These are phyloP conservation scores for Cadophora luteo-olivacea DNA, from an alignment of 2,329 filamentous ascomycete genomes.

Conservation along the genomic window DNA sequence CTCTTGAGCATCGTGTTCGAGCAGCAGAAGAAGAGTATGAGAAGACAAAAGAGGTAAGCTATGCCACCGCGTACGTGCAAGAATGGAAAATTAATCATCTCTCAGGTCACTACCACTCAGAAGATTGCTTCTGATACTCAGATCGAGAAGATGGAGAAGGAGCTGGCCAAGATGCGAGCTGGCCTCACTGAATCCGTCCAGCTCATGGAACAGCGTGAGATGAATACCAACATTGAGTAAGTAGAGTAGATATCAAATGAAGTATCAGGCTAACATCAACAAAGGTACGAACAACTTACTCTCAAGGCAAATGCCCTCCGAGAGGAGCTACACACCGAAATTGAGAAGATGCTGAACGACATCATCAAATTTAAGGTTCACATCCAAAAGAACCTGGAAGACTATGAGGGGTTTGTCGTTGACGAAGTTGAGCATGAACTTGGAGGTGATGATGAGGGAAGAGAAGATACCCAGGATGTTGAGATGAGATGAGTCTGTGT, in stretches of 20 bases:
- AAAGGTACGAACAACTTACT: slow-evolving; percentile 89
- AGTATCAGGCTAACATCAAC: slow-evolving; percentile 30
- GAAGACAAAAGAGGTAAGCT: slow-evolving; percentile 78
- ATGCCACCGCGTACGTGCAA: background rate
- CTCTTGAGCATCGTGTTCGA: slow-evolving; percentile 84
- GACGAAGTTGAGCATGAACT: slow-evolving; percentile 91
- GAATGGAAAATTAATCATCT: slow-evolving; percentile 25
- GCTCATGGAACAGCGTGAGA: slow-evolving; percentile 91
- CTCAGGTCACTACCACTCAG: slow-evolving; percentile 73
- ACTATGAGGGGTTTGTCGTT: slow-evolving; percentile 92
- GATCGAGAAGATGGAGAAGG: slow-evolving; percentile 99
- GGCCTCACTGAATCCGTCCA: slow-evolving; percentile 86
- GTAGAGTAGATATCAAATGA: slow-evolving; percentile 40
- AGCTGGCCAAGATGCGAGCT: slow-evolving; percentile 90
- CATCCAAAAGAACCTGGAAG: slow-evolving; percentile 88
- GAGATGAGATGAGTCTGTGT: slow-evolving; percentile 46
- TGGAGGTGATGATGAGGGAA: slow-evolving; percentile 62
- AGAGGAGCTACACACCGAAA: slow-evolving; percentile 97
- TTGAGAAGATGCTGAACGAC: slow-evolving; percentile 95
- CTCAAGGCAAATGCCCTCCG: slow-evolving; percentile 81
- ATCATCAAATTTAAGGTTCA: slow-evolving; percentile 99
- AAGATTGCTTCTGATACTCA: slow-evolving; percentile 90
- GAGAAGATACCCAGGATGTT: slow-evolving; percentile 59
- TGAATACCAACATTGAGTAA: slow-evolving; percentile 95
- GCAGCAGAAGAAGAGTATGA: slow-evolving; percentile 94